phyloP scores from a whole-genome alignment of 768 basidiomycete species.

The Boletus subparvulus region DNA sequence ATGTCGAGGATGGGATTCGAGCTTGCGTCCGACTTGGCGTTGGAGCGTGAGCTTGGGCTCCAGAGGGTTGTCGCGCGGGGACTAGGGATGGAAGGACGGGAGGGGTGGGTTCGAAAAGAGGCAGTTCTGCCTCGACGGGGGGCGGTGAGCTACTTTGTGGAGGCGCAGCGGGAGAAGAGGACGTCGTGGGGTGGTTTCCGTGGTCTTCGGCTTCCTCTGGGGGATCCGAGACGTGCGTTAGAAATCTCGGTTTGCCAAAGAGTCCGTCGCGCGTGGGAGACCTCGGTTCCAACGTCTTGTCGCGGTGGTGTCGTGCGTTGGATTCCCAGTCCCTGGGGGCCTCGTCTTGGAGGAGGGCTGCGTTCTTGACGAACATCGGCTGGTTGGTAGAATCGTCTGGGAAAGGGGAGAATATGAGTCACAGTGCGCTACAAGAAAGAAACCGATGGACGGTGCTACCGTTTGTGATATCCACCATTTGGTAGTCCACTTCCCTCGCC shows the following conservation, averaged over 20 bases:
- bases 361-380: slow-evolving; percentile 21
- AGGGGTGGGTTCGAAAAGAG: neutral
- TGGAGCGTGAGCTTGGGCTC: neutral
- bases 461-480: slow-evolving; percentile 40
- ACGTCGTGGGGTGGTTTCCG: neutral
- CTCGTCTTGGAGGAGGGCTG: slow-evolving; percentile 22
- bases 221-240: slow-evolving; percentile 26
- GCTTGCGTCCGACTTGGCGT: slow-evolving; percentile 27
- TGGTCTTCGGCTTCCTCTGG: slow-evolving; percentile 9
- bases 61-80: neutral
- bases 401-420: neutral
- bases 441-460: slow-evolving; percentile 17
- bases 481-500: slow-evolving; percentile 28
- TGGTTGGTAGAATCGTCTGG: slow-evolving; percentile 8
- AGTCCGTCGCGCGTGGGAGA: neutral
- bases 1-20: slow-evolving; percentile 58
- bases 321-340: neutral
- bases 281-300: neutral
- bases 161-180: slow-evolving; percentile 20
- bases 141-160: slow-evolving; percentile 33
- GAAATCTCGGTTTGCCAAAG: slow-evolving; percentile 39
- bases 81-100: neutral
- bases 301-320: neutral
- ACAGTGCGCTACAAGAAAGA: neutral
- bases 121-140: neutral